These are phyloP conservation scores for Aspergillus alliaceus DNA, from an alignment of 2,329 filamentous ascomycete species.

Conservation along the genomic window DNA sequence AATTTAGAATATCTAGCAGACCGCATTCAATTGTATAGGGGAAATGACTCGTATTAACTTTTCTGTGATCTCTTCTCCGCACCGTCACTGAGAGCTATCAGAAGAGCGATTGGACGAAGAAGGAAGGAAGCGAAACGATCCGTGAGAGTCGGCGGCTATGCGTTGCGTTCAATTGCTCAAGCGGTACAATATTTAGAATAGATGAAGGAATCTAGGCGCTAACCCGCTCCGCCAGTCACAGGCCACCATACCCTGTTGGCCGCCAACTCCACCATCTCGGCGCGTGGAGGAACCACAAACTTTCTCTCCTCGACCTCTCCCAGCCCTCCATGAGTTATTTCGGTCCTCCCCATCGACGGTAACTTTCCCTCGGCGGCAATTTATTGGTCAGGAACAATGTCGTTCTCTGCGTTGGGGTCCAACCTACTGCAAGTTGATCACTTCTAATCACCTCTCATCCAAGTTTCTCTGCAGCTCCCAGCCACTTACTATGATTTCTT, in stretches of 20 bases:
- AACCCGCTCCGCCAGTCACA: slow-evolving; percentile 8
- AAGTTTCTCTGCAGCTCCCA: slow-evolving; percentile 3
- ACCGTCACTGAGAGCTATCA: background rate
- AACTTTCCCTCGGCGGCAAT: background rate
- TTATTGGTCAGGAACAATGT: slow-evolving; percentile 8
- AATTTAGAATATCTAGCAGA: background rate
- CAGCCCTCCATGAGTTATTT: background rate
- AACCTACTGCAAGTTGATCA: slow-evolving; percentile 20
- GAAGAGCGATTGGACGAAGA: background rate
- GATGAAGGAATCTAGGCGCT: slow-evolving; percentile 2
- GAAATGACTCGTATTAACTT: background rate
- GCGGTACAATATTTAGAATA: background rate
- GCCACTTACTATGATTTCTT: slow-evolving; percentile 1
- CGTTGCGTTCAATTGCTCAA: slow-evolving; percentile 7
- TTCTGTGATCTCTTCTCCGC: background rate
- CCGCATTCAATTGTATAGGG: background rate
- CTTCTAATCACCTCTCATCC: slow-evolving; percentile 16
- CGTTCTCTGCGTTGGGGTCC: background rate
- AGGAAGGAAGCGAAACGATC: background rate
- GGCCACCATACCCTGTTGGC: background rate
- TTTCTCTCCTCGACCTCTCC: background rate
- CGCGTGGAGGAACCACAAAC: slow-evolving; percentile 10
- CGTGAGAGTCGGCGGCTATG: background rate
- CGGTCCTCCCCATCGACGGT: background rate
- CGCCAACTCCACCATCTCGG: slow-evolving; percentile 8